Evolutionary conservation across 495 filamentous ascomycete genomes (phyloP).

Genomic region (Sordaria brevicollis): DNA sequence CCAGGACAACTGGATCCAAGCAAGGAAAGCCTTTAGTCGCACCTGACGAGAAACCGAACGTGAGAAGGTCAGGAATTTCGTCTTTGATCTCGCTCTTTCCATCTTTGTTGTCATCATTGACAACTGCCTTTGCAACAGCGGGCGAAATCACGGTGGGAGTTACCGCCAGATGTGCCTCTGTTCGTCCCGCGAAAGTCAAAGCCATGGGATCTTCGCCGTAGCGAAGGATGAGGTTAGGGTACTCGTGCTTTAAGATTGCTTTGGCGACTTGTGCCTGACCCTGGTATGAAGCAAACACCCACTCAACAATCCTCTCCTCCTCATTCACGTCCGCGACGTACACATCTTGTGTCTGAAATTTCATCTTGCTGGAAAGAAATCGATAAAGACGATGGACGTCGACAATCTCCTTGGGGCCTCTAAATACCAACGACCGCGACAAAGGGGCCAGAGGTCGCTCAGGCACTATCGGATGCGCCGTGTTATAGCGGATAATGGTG

Average conservation of each 20-base stretch:
- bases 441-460: not conserved
- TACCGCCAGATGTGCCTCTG: not conserved
- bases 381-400: not conserved
- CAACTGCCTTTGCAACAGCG: not conserved
- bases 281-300: not conserved
- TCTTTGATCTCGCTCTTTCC: not conserved
- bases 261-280: not conserved
- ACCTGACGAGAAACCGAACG: too few species aligned
- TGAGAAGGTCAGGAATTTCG: not conserved
- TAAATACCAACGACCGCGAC: not conserved
- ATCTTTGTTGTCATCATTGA: not conserved
- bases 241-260: not conserved
- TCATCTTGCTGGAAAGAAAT: not conserved
- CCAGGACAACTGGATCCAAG: not conserved
- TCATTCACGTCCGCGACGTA: not conserved
- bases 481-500: not conserved
- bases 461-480: not conserved
- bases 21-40: not conserved
- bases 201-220: slow-evolving; percentile 1
- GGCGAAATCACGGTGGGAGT: not conserved
- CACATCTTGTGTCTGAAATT: not conserved
- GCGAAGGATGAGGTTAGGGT: not conserved
- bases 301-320: not conserved
- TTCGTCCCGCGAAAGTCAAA: not conserved
- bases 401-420: not conserved